Percentiles rank a stretch among this genome's conserved stretches.
Evolutionary conservation across 805 yeast genomes (phyloP).

Genomic region (Yamadazyma kitorensis): DNA sequence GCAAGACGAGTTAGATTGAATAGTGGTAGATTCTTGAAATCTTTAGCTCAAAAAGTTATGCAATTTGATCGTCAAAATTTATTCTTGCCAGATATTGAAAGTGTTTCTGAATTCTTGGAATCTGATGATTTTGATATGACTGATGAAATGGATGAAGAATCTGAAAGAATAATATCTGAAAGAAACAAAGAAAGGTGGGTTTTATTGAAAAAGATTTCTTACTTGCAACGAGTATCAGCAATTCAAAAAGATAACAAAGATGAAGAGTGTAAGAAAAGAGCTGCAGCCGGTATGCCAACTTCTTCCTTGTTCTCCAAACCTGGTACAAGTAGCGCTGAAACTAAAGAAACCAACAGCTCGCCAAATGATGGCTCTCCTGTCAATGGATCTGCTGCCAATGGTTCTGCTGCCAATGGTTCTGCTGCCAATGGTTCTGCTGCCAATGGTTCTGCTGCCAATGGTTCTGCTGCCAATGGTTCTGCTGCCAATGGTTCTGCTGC

Average conservation of each 20-base stretch:
- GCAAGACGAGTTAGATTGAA: slow-evolving; percentile 50
- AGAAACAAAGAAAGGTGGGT: slow-evolving; percentile 63
- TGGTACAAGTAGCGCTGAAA: not conserved
- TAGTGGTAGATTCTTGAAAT: slow-evolving; percentile 53
- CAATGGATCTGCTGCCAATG: not conserved
- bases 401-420: not conserved
- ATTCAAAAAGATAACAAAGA: slow-evolving; percentile 41
- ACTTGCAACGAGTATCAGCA: slow-evolving; percentile 64
- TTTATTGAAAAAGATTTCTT: slow-evolving; percentile 66
- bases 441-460: not conserved
- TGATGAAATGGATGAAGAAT: slow-evolving; percentile 36
- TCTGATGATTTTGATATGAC: slow-evolving; percentile 38
- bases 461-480: not conserved
- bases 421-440: not conserved
- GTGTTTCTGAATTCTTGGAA: slow-evolving; percentile 54
- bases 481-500: not conserved
- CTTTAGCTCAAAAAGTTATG: slow-evolving; percentile 52
- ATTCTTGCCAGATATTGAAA: slow-evolving; percentile 57
- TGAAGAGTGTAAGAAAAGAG: slow-evolving; percentile 37
- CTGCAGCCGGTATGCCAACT: slow-evolving; percentile 29
- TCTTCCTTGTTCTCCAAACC: slow-evolving; percentile 5
- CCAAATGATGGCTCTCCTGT: not conserved
- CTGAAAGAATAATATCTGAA: slow-evolving; percentile 35
- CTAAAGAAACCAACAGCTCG: not conserved
- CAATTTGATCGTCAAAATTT: slow-evolving; percentile 26